These are phyloP conservation scores for Colletotrichum sojae DNA, from an alignment of 2,329 filamentous ascomycete genomes.

Conservation along the genomic window DNA sequence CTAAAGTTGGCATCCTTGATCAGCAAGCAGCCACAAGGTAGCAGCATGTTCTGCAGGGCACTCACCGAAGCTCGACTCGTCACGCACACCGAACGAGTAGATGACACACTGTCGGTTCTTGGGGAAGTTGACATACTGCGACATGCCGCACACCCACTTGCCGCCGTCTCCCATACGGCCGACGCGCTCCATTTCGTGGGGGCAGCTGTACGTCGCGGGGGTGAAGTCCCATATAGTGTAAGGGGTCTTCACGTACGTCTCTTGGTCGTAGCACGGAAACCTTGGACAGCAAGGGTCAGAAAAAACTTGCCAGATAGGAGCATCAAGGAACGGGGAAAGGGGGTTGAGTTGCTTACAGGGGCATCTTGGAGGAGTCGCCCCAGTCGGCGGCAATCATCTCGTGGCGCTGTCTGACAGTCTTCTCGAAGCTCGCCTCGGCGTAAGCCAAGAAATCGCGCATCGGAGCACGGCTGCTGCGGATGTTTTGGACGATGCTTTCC, in stretches of 20 bases:
- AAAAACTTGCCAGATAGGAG: neutral
- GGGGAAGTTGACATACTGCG: constrained; percentile 49
- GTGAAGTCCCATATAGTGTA: constrained; percentile 58
- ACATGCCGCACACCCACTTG: constrained; percentile 60
- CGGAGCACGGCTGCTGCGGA: constrained; percentile 25
- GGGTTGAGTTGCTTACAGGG: constrained; percentile 37
- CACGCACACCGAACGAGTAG: constrained; percentile 55
- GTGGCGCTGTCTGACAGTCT: constrained; percentile 49
- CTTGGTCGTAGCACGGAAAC: constrained; percentile 42
- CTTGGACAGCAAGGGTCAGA: constrained; percentile 26
- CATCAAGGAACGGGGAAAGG: neutral
- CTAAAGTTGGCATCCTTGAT: constrained; percentile 31
- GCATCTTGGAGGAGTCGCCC: constrained; percentile 45
- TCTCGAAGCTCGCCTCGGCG: constrained; percentile 46
- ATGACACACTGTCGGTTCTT: constrained; percentile 48
- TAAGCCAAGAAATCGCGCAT: constrained; percentile 42
- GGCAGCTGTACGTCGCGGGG: constrained; percentile 56
- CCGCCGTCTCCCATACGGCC: constrained; percentile 58
- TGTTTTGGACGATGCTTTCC: constrained; percentile 21
- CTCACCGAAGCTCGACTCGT: constrained; percentile 54
- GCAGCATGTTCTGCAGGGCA: neutral
- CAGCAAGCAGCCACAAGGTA: constrained; percentile 11
- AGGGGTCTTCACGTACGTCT: constrained; percentile 45
- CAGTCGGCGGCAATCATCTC: constrained; percentile 45
- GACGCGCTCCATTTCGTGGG: constrained; percentile 56